phyloP scores from a whole-genome alignment of 2,329 filamentous ascomycete species.

The Microsporum canis region DNA sequence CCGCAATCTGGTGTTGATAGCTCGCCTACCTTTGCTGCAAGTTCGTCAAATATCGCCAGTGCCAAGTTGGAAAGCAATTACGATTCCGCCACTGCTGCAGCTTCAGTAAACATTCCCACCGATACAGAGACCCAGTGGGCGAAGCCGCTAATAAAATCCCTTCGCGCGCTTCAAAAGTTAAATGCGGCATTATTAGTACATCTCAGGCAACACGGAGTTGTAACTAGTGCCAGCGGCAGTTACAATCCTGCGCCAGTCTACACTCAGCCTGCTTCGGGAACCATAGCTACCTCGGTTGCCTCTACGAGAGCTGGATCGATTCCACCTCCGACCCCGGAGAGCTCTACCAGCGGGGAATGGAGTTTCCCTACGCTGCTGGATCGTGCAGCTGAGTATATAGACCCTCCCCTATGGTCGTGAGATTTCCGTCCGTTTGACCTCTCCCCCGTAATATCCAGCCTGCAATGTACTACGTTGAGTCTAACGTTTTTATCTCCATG shows the following conservation, averaged over 20 bases:
- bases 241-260: background rate
- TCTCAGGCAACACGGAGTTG: constrained; percentile 14
- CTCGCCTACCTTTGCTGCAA: background rate
- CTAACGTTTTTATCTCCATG: background rate
- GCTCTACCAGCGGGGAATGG: constrained; percentile 38
- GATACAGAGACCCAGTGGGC: constrained; percentile 36
- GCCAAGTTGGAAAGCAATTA: constrained; percentile 16
- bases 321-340: constrained; percentile 38
- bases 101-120: constrained; percentile 19
- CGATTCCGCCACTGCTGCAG: constrained; percentile 21
- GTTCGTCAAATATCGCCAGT: constrained; percentile 19
- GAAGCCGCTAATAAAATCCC: constrained; percentile 36
- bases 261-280: background rate
- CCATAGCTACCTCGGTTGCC: constrained; percentile 6
- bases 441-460: background rate
- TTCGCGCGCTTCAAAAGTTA: constrained; percentile 37
- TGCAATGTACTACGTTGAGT: background rate
- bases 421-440: background rate
- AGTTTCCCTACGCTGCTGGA: constrained; percentile 36
- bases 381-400: constrained; percentile 38
- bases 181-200: constrained; percentile 30
- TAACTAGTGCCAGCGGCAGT: constrained; percentile 13
- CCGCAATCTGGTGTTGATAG: constrained; percentile 6
- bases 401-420: constrained; percentile 34
- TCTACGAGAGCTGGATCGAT: constrained; percentile 23